Percentiles rank a stretch among this genome's conserved stretches.
phyloP scores from a whole-genome alignment of 2,329 filamentous ascomycete genomes.

The Hirsutella rhossiliensis region DNA sequence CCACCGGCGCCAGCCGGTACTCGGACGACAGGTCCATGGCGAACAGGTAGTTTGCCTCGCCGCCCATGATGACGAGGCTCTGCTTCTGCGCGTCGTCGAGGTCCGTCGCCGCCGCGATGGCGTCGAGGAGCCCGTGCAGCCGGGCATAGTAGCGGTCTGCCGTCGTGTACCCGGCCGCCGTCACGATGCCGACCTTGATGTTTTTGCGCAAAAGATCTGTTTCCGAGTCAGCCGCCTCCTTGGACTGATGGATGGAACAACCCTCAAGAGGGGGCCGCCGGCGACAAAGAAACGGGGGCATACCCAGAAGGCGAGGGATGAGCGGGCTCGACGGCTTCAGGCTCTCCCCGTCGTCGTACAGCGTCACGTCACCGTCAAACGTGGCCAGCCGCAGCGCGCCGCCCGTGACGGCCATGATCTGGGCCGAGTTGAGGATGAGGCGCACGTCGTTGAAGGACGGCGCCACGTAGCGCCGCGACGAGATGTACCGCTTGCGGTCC shows the following conservation, averaged over 20 bases:
- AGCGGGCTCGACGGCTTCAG: conserved; percentile 66
- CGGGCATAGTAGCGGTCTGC: conserved; percentile 77
- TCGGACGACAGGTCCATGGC: conserved; percentile 55
- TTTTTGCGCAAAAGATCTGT: conserved; percentile 60
- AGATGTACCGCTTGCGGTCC: conserved; percentile 76
- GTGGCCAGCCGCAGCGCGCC: conserved; percentile 75
- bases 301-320: conserved; percentile 49
- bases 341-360: conserved; percentile 83
- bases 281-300: conserved; percentile 2
- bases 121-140: conserved; percentile 75
- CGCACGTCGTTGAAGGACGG: conserved; percentile 96
- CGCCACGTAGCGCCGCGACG: conserved; percentile 80
- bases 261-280: not conserved
- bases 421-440: conserved; percentile 85
- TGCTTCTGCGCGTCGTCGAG: conserved; percentile 58
- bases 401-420: conserved; percentile 80
- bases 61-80: conserved; percentile 83
- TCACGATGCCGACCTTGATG: conserved; percentile 88
- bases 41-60: conserved; percentile 93
- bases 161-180: conserved; percentile 87
- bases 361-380: conserved; percentile 93
- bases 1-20: conserved; percentile 56
- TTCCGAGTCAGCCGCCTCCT: conserved; percentile 1
- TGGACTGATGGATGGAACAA: too few relatives aligned
- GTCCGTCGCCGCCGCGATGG: conserved; percentile 46